phyloP scores from a whole-genome alignment of 176 grass and related monocot genomes.

The Triticum urartu region DNA sequence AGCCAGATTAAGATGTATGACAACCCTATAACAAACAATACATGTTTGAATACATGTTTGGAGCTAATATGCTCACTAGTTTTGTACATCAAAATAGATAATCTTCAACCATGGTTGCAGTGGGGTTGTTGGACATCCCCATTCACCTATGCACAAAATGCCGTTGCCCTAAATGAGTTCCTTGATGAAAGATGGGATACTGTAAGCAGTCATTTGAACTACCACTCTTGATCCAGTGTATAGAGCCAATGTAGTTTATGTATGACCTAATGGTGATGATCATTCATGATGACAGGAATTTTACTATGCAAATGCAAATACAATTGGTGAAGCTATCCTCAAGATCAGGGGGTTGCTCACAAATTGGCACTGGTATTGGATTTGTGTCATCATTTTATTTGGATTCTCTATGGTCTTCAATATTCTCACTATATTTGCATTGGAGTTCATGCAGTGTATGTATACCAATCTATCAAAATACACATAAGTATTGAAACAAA shows the following conservation, averaged over 20 bases:
- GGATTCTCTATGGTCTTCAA: slow-evolving; percentile 61
- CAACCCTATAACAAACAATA: background rate
- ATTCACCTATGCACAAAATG: slow-evolving; percentile 54
- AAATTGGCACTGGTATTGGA: slow-evolving; percentile 79
- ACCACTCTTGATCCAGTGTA: background rate
- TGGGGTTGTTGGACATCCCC: slow-evolving; percentile 59
- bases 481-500: background rate
- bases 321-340: slow-evolving; percentile 62
- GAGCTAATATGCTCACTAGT: background rate
- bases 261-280: background rate
- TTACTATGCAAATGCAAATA: slow-evolving; percentile 42
- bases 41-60: background rate
- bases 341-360: slow-evolving; percentile 52
- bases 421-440: slow-evolving; percentile 58
- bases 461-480: background rate
- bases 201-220: slow-evolving; percentile 31
- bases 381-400: slow-evolving; percentile 50
- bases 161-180: slow-evolving; percentile 48
- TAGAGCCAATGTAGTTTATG: background rate
- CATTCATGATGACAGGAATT: slow-evolving; percentile 40
- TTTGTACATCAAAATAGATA: slow-evolving; percentile 35
- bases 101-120: slow-evolving; percentile 50
- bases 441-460: slow-evolving; percentile 59
- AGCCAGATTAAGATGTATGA: background rate
- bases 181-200: slow-evolving; percentile 71